Evolutionary conservation across 2,329 filamentous ascomycete species (phyloP).

Genomic region (Aureobasidium sp.): DNA sequence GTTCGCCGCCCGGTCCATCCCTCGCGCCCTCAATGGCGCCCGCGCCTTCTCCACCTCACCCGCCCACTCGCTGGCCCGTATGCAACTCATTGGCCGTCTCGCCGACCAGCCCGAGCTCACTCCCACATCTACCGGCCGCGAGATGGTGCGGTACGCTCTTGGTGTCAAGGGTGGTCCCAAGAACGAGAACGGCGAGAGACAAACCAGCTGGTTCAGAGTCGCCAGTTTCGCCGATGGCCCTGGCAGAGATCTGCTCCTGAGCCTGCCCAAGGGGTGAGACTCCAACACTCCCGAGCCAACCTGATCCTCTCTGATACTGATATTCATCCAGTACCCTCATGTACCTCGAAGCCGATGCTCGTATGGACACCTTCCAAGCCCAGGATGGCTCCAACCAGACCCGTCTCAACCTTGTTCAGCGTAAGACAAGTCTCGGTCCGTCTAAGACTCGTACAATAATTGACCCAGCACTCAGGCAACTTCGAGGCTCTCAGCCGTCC

Average conservation of each 20-base stretch:
- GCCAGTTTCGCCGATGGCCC: constrained; percentile 62
- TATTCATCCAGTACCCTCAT: constrained; percentile 56
- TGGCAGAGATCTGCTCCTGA: constrained; percentile 62
- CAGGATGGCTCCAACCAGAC: constrained; percentile 59
- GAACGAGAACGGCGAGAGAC: constrained; percentile 58
- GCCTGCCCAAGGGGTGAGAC: constrained; percentile 74
- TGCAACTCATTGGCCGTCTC: constrained; percentile 81
- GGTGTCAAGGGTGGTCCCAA: constrained; percentile 58
- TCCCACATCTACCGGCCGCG: constrained; percentile 59
- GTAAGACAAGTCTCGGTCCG: constrained; percentile 48
- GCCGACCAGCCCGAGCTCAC: constrained; percentile 69
- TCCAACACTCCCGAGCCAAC: background rate
- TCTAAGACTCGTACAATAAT: background rate
- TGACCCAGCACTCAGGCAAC: constrained; percentile 29
- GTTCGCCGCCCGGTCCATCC: constrained; percentile 43
- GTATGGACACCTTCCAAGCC: constrained; percentile 59
- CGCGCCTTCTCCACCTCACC: constrained; percentile 70
- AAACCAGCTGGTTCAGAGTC: constrained; percentile 80
- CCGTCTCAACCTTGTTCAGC: constrained; percentile 65
- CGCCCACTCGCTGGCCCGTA: constrained; percentile 59
- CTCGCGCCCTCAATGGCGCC: constrained; percentile 34
- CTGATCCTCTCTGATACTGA: background rate
- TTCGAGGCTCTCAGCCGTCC: constrained; percentile 42
- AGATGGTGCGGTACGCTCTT: constrained; percentile 69
- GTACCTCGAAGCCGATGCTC: constrained; percentile 75